Conservation (phyloP, 2,329 filamentous ascomycete genomes). For the Fusarium lyarnte region DNA sequence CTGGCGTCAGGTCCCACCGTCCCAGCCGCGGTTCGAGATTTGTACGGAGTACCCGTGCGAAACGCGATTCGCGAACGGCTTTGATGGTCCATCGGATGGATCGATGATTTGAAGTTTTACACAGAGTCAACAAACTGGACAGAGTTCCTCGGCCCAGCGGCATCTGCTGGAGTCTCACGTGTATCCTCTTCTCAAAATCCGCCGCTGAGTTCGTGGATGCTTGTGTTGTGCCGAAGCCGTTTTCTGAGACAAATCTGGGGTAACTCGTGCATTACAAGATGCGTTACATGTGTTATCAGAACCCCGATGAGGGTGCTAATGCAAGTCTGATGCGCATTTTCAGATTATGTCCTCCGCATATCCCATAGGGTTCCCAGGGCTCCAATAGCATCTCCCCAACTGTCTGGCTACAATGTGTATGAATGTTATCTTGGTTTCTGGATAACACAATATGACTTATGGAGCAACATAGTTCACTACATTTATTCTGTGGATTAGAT, state of each 20-base stretch:
- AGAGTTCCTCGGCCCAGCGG: slow-evolving; percentile 25
- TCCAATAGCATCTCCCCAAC: not conserved
- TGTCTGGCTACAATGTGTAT: not conserved
- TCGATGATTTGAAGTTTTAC: not conserved
- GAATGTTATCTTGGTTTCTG: not conserved
- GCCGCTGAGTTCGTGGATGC: not conserved
- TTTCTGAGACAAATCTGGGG: slow-evolving; percentile 31
- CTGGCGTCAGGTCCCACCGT: not conserved
- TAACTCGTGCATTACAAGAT: not conserved
- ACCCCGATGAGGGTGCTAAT: not conserved
- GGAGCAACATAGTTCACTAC: not conserved
- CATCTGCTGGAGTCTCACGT: slow-evolving; percentile 2
- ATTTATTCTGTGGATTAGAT: not conserved
- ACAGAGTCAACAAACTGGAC: not conserved
- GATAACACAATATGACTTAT: not conserved
- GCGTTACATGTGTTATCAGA: not conserved
- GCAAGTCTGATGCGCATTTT: slow-evolving; percentile 25
- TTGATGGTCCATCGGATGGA: not conserved
- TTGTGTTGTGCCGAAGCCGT: slow-evolving; percentile 7
- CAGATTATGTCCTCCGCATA: not conserved
- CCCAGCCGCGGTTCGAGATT: slow-evolving; percentile 12
- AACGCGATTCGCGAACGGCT: slow-evolving; percentile 1
- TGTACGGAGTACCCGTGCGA: not conserved
- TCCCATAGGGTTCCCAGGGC: not conserved
- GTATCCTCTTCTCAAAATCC: not conserved